Evolutionary conservation across 208 protist species (phyloP), one percentile per base, ranked within the genome.

Genomic region (Leptomonas seymouri): DNA sequence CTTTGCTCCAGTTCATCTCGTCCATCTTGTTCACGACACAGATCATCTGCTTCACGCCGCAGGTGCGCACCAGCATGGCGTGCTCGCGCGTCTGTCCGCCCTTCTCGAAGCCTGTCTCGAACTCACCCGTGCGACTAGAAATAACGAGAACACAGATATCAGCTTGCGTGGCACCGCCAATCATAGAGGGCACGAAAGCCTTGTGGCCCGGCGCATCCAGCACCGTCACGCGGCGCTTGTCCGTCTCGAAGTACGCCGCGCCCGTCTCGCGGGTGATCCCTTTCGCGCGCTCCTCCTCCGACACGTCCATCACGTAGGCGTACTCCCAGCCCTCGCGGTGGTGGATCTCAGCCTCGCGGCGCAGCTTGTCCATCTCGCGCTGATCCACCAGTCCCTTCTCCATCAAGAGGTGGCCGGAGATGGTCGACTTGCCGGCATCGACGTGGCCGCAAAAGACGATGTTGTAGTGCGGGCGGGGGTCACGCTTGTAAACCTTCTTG

Each of bases 1-100:
- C 98, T 69, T 98, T 80, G 39, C 71, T 85, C 97, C 96, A 99
- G 25, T 90, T 78, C 58, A 99, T 98, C 71, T 99, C 98, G 85
- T 99, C 99, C 98, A 99, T 99, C 87, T 99, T 99, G 93, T 99
- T 99, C 67, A 99, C 94, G 20, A 97, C 93, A 42, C 99, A 97
- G 39, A 99, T 92, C 67, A 99, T 92, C 62, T 98, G 88, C 55
- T 95, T 93, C 46, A 99, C 95, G 53, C 98, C 98, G 65, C 98
- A 94, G 31, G 99, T 99, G 74, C 99, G 99, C 41, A 98, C 98
- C 8, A 99, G 90, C 81, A 99, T 95, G 14, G 98, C 97, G 86
- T 99, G 99, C 88, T 99, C 99, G 39, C 98, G 91, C 4, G 98
- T 99, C 91, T 99, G 99, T 27, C 99, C 99, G 62, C 97, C 98